Base-by-base conservation (phyloP, 2,329 filamentous ascomycete species). In the Cylindrodendrum hubeiense region DNA sequence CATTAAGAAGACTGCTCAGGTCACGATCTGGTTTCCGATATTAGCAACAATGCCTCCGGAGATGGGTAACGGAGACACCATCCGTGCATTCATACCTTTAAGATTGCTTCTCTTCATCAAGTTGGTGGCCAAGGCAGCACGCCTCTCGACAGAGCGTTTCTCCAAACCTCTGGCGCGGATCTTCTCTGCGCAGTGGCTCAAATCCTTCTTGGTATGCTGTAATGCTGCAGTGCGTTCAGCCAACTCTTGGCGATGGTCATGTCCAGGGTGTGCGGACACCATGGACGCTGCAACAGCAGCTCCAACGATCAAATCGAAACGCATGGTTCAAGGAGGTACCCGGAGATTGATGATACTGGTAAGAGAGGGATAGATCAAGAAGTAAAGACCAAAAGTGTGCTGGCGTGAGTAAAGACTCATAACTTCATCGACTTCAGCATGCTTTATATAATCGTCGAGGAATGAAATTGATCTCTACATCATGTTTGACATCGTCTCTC, bases 121-220 rank as follows among this genome's bases (percentile, higher is more conserved):
- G 17, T 39, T 53, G 22, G 49, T 53, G 22, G 57, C 57, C 49
- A 53, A 44, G 49, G 57, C 57, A 28, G 37, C 21, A 30, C 57
- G 57, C 22, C 56, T 47, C 19, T 60, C 47, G 15, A 60, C 39
- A 6, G 56, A 52, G 19, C 56, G 56, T n/a, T 60, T 60, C 47
- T 60, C 56, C 0, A 60, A 4, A 8, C 56, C 56, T 19, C 56
- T 34, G 28, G 56, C 56, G 21, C 56, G 47, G 28, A 60, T 43
- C 26, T 60, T 60, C 15, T 52, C 56, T 5, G 56, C 56, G 28
- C 56, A 60, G 17, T 60, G 56, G 39, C 47, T 60, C 37, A 60
- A 33, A 28, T 60, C 47, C 17, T 60, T 60, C 28, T 60, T 60
- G 3, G 56, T 43, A 26, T 52, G 28, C 19, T 44, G 26, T 19